Conservation (phyloP, 2,329 filamentous ascomycete genomes). For the Pseudogymnoascus sp. region DNA sequence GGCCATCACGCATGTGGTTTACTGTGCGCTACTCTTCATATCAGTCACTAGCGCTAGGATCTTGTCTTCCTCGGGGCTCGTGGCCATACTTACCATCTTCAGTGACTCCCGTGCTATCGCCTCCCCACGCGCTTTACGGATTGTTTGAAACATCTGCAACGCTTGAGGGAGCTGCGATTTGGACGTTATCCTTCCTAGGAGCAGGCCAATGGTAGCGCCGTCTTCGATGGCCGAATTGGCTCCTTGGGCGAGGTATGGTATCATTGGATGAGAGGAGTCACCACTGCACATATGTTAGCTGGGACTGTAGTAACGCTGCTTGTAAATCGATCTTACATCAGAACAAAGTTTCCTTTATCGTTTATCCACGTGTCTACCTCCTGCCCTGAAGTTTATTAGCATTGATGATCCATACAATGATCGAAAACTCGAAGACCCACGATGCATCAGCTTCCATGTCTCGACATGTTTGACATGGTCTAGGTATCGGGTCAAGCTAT, state of each 20-base stretch:
- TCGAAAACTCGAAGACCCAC: background rate
- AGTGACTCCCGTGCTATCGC: conserved; percentile 55
- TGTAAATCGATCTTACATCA: background rate
- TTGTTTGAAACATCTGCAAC: conserved; percentile 35
- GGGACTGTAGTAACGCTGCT: background rate
- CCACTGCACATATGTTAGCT: conserved; percentile 30
- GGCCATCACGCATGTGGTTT: conserved; percentile 46
- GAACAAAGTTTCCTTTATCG: conserved; percentile 17
- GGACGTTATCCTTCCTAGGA: conserved; percentile 43
- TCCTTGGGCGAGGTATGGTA: conserved; percentile 55
- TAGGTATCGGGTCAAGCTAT: conserved; percentile 30
- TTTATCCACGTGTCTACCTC: conserved; percentile 17
- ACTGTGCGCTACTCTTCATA: conserved; percentile 33
- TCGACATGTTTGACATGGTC: conserved; percentile 48
- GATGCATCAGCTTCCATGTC: conserved; percentile 59
- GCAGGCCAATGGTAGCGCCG: conserved; percentile 52
- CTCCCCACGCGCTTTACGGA: conserved; percentile 41
- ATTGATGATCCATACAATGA: background rate
- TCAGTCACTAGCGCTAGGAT: background rate
- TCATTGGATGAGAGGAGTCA: conserved; percentile 56
- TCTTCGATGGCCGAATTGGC: conserved; percentile 62
- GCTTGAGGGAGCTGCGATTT: conserved; percentile 38
- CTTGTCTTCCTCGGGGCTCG: conserved; percentile 16
- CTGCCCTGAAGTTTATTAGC: conserved; percentile 15
- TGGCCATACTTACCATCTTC: conserved; percentile 24